Base-by-base conservation (phyloP, 176 grass and related monocot species). In the Oryza meridionalis region DNA sequence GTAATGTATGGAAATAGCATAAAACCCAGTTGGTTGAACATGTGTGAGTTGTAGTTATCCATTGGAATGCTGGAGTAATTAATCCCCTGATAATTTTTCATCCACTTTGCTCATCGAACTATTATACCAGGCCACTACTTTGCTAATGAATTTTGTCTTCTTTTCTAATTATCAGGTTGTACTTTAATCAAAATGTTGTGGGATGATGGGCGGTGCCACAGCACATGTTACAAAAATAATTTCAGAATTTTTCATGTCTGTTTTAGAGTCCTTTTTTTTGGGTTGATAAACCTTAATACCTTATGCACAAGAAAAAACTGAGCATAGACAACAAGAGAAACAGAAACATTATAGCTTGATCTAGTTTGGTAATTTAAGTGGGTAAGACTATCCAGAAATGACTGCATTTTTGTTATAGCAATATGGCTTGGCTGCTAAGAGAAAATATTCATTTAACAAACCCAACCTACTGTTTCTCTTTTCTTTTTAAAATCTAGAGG, bases 21-120 rank as follows among this genome's bases (percentile, higher is more conserved):
- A 76, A 69, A 65, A 84, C 26, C 16, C 43, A 44, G 12, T 73
- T 21, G 67, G 65, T 68, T 59, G 32, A 46, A 14, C 40, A 83
- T 65, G 25, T 11, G 65, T 66, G 38, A 65, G 27, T 50, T 75
- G 26, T 29, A 74, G 26, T 75, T 66, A n/a, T 43, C 14, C 19
- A 38, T 13, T 53, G 27, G 47, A 66, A 8, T 55, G 2, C 17
- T 21, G 17, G 51, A 55, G 35, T 37, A 37, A 37, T 9, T 9
- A 59, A 59, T 59, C 51, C 15, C 51, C 15, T 58, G 6, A 16
- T 21, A 0, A 8, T n/a, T 59, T 59, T 59, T 59, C 55, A n/a
- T 59, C 55, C 21, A 61, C 51, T 55, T 19, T 55, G 51, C 16
- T 15, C 51, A 55, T 4, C 5, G 6, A 55, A 7, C 51, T 55